Conservation (phyloP, 768 basidiomycete species). For the Mycena floridula region DNA sequence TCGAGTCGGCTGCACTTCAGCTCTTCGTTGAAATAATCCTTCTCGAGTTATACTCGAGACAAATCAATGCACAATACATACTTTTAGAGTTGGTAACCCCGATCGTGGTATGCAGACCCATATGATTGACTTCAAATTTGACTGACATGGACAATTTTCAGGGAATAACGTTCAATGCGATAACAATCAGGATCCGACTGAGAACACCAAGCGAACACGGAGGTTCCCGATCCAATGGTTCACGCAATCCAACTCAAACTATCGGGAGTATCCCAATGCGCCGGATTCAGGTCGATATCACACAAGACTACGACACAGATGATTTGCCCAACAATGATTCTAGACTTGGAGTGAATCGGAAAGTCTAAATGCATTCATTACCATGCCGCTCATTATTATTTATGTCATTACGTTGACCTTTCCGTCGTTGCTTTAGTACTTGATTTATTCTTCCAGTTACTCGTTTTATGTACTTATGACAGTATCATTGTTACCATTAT, state of each 20-base stretch:
- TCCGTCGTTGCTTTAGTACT: too few relatives aligned
- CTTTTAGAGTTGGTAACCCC: constrained; percentile 12
- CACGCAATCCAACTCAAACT: not conserved
- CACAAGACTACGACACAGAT: too few relatives aligned
- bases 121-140: not conserved
- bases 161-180: constrained; percentile 10
- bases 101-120: constrained; percentile 4
- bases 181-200: constrained; percentile 8
- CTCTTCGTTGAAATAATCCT: constrained; percentile 13
- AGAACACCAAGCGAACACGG: not conserved
- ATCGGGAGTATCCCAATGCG: constrained; percentile 7
- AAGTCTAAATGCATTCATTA: too few relatives aligned
- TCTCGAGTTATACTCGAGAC: constrained; percentile 10
- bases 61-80: constrained; percentile 14
- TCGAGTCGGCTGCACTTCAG: constrained; percentile 15
- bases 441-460: too few relatives aligned
- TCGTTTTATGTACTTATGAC: too few relatives aligned
- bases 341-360: too few relatives aligned
- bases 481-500: too few relatives aligned
- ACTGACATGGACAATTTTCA: not conserved
- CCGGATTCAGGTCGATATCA: constrained; percentile 4
- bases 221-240: too few relatives aligned
- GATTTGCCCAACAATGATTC: too few relatives aligned
- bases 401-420: too few relatives aligned
- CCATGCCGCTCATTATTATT: too few relatives aligned